phyloP scores from a whole-genome alignment of 495 filamentous ascomycete genomes.

The Hyaloscypha bicolor region DNA sequence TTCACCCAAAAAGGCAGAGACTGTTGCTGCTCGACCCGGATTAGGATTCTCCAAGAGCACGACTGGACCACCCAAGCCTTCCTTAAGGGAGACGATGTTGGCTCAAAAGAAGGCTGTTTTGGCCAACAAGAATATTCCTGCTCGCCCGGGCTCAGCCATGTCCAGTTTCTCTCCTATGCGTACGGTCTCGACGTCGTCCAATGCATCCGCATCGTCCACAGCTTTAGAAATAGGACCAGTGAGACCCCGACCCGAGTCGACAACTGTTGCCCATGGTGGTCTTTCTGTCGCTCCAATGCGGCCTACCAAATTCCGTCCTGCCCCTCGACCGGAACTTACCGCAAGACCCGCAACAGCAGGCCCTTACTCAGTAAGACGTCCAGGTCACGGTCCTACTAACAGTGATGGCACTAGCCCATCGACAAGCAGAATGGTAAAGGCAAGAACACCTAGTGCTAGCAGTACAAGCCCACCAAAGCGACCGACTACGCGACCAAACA shows the following conservation, averaged over 20 bases:
- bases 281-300: slow-evolving; percentile 59
- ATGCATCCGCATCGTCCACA: slow-evolving; percentile 45
- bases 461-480: slow-evolving; percentile 29
- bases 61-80: slow-evolving; percentile 59
- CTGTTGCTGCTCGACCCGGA: slow-evolving; percentile 50
- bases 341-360: slow-evolving; percentile 58
- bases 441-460: slow-evolving; percentile 25
- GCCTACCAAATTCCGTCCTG: slow-evolving; percentile 42
- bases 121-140: slow-evolving; percentile 59
- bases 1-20: slow-evolving; percentile 53
- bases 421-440: slow-evolving; percentile 20
- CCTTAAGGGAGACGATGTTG: slow-evolving; percentile 72
- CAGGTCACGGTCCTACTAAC: slow-evolving; percentile 45
- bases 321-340: slow-evolving; percentile 46
- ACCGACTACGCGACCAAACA: slow-evolving; percentile 29
- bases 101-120: slow-evolving; percentile 75
- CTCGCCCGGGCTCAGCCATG: slow-evolving; percentile 77
- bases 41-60: slow-evolving; percentile 61
- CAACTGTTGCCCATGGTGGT: slow-evolving; percentile 44
- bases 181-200: slow-evolving; percentile 46
- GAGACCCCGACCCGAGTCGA: slow-evolving; percentile 42
- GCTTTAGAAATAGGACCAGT: slow-evolving; percentile 29
- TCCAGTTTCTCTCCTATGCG: slow-evolving; percentile 61
- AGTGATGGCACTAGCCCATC: slow-evolving; percentile 36
- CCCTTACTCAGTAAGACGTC: slow-evolving; percentile 56